Conservation (phyloP, 2,329 filamentous ascomycete genomes). For the Hortaea sp. region DNA sequence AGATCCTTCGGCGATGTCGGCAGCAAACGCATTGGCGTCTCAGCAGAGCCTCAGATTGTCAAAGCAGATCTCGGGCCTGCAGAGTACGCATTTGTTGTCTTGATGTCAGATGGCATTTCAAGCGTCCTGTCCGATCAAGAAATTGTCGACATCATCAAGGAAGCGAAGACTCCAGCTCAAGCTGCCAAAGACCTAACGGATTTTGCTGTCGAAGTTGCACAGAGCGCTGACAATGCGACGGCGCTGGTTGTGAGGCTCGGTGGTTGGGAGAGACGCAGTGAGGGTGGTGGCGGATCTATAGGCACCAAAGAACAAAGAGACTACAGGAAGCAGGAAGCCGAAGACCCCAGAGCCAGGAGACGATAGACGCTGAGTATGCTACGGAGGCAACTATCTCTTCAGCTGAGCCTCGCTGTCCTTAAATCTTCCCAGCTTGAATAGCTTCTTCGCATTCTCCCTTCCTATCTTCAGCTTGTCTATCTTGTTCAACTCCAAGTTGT, state of each 20-base stretch:
- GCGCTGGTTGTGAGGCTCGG: slow-evolving; percentile 53
- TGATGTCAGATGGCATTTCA: slow-evolving; percentile 81
- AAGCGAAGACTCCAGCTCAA: slow-evolving; percentile 82
- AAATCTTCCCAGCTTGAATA: no score
- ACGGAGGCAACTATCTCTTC: no score
- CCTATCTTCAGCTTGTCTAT: slow-evolving; percentile 17
- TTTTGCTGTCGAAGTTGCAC: slow-evolving; percentile 76
- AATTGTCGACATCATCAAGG: slow-evolving; percentile 91
- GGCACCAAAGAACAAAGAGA: slow-evolving; percentile 89
- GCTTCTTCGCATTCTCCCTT: slow-evolving; percentile 14
- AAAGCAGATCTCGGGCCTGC: slow-evolving; percentile 70
- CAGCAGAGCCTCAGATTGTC: slow-evolving; percentile 81
- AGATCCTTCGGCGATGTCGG: slow-evolving; percentile 88
- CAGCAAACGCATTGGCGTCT: slow-evolving; percentile 86
- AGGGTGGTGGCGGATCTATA: slow-evolving; percentile 80
- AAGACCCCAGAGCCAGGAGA: slow-evolving; percentile 55
- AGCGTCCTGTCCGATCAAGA: slow-evolving; percentile 85
- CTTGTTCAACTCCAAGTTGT: slow-evolving; percentile 14
- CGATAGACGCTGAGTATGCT: not conserved
- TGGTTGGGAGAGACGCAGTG: slow-evolving; percentile 59
- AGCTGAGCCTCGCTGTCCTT: no score
- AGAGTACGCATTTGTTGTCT: slow-evolving; percentile 79
- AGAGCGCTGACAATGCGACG: slow-evolving; percentile 53
- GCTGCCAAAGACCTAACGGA: slow-evolving; percentile 68
- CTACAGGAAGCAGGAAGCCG: slow-evolving; percentile 68